Evolutionary conservation across 108 stramenopile genomes (phyloP), one percentile per base, ranked within the genome.

Genomic region (Parietichytrium sp.): DNA sequence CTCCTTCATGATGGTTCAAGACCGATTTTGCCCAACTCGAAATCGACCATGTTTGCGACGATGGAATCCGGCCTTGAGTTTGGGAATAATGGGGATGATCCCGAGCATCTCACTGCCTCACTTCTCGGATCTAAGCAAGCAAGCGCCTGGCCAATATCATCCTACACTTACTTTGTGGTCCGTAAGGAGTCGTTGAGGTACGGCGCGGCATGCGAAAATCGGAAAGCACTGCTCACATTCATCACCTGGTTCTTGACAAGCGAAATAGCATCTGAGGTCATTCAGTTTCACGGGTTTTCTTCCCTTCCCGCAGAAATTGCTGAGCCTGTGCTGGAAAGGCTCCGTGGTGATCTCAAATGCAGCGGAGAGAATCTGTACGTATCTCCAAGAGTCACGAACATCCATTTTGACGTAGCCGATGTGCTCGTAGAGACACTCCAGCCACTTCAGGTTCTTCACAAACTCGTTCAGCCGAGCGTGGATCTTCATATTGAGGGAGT

Each of bases 131-230:
- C 61, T 25, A 10, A 31, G 20, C 38, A 42, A 33, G 36, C 61
- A n/a, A 33, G 45, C 38, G 61, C 61, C 42, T 72, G 61, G 61
- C 61, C 61, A n/a, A 72, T 72, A 10, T 33, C 61, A n/a, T 33
- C 38, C 42, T 72, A 72, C 42, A 72, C 61, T 0, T 72, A 72
- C 61, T 72, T 72, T 72, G 61, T 72, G 10, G 42, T 72, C n/a
- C 61, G 61, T 42, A 72, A 72, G 20, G 45, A 72, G 15, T 45
- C 61, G 15, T 45, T 42, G 42, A 33, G 61, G 20, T 12, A 31
- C 8, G 25, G 25, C 61, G 42, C 20, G 29, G 45, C 10, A 33
- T 72, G 61, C 42, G 61, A 36, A n/a, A 72, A 72, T 3, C 61
- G 61, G 10, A n/a, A 45, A n/a, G 61, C 61, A n/a, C 36, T 42